Percentiles rank a stretch among this genome's conserved stretches.
Conservation (phyloP, 2,329 filamentous ascomycete species). For the Calonectria leucothoes region DNA sequence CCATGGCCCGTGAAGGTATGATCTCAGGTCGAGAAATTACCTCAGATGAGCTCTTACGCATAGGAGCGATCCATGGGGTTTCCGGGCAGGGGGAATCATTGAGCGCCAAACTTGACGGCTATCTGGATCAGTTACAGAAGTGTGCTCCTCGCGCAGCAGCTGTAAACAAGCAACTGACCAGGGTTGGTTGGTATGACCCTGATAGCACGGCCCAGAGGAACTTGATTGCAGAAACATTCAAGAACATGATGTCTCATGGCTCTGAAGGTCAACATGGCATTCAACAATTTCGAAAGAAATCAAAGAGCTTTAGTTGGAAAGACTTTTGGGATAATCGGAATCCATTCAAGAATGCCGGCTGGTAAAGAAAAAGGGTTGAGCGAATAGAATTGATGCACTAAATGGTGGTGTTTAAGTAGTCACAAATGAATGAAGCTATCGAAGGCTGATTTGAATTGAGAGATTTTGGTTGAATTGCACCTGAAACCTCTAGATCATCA, state of each 20-base stretch:
- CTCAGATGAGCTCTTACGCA: slow-evolving; percentile 2
- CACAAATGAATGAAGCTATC: no score
- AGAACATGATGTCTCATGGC: slow-evolving; percentile 14
- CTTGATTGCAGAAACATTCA: slow-evolving; percentile 4
- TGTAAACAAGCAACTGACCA: slow-evolving; percentile 15
- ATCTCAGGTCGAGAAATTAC: slow-evolving; percentile 16
- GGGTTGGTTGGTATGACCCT: slow-evolving; percentile 1
- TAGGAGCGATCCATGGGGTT: slow-evolving; percentile 6
- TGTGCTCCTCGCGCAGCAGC: slow-evolving; percentile 19
- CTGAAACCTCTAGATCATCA: neutral
- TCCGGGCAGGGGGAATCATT: neutral
- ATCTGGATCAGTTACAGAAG: slow-evolving; percentile 14
- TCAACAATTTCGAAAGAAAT: slow-evolving; percentile 9
- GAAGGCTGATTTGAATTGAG: no score
- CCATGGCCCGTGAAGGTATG: slow-evolving; percentile 22
- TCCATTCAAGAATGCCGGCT: neutral
- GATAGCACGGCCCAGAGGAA: neutral
- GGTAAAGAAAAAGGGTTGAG: no score
- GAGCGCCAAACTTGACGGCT: neutral
- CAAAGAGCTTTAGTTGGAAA: neutral
- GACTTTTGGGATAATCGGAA: neutral
- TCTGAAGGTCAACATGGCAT: slow-evolving; percentile 23
- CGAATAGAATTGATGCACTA: no score
- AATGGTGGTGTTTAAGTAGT: no score
- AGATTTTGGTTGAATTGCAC: no score